Base-by-base conservation (phyloP, 257 asterid genomes). In the Haberlea rhodopensis region DNA sequence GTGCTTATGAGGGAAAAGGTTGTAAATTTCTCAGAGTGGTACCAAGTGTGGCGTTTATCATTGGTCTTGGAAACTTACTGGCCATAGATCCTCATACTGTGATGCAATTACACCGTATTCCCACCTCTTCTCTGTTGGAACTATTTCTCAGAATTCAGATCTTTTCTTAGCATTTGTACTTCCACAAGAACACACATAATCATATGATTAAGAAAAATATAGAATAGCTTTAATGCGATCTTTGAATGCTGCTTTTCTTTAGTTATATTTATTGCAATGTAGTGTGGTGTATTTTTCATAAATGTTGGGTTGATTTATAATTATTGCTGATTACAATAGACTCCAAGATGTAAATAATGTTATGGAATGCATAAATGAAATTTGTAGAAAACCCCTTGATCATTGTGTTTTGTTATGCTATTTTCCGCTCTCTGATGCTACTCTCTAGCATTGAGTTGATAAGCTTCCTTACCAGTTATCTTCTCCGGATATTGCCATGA, bases 291-390 rank as follows among this genome's bases (percentile, higher is more conserved):
- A 2, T 11, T 3, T 13, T 40, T 40, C 18, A 11, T 40, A 11
- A 5, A 40, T 11, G 3, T 40, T 18, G 48, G 48, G 11, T 40
- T 40, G 18, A 40, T 40, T 40, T 13, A 40, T 13, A 5, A 11
- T 5, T 40, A 11, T 2, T 40, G 48, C 48, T 40, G n/a, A 40
- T 40, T 11, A 11, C 6, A 13, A 13, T 40, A 40, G 6, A 11
- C 48, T 40, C 48, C 48, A 40, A 40, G 48, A 13, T 40, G 48
- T 40, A 40, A 40, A 5, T 21, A 5, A 51, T 29, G 27, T 63
- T 59, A 63, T 64, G 23, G 62, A 54, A 61, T 46, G 51, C 71
- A 57, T 58, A 15, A 25, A 9, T 37, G 46, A 8, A 22, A 5
- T 40, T 25, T 46, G 11, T 9, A 20, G 4, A n/a, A 3, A 15